Conservation (phyloP, 1,284 basidiomycete species). For the Irpex sp. region DNA sequence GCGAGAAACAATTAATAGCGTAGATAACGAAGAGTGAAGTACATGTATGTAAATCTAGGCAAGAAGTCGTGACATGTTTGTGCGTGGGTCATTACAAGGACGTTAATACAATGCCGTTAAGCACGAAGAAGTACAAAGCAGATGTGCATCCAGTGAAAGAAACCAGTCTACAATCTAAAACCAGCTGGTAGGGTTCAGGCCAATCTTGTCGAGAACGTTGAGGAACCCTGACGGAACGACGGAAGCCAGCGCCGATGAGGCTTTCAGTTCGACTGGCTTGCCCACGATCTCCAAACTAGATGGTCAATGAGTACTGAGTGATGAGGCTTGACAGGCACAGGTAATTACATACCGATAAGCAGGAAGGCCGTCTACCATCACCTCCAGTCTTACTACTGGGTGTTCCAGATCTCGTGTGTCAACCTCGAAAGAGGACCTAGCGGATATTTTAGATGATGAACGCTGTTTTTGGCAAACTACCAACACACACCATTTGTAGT, state of each 20-base stretch:
- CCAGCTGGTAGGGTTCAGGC: constrained; percentile 50
- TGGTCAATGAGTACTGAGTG: neutral
- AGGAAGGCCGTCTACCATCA: constrained; percentile 62
- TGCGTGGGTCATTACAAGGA: neutral
- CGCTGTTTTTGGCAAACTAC: neutral
- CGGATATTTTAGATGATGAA: neutral
- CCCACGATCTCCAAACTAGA: constrained; percentile 45
- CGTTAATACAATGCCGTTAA: neutral
- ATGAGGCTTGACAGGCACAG: neutral
- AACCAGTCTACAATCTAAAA: constrained; percentile 32
- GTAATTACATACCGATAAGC: constrained; percentile 50
- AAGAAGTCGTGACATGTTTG: neutral
- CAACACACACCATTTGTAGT: constrained; percentile 53
- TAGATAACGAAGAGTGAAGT: neutral
- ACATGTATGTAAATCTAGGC: neutral
- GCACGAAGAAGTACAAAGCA: neutral
- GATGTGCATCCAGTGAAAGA: neutral
- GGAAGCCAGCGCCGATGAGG: constrained; percentile 44
- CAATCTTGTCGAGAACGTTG: constrained; percentile 51
- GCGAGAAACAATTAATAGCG: constrained; percentile 17
- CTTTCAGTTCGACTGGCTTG: constrained; percentile 40
- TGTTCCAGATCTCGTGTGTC: constrained; percentile 58
- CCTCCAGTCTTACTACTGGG: constrained; percentile 55
- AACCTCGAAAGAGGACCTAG: constrained; percentile 69
- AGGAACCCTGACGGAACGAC: constrained; percentile 49